phyloP scores from a whole-genome alignment of 208 protist species.

The Trypanosoma lewisi region DNA sequence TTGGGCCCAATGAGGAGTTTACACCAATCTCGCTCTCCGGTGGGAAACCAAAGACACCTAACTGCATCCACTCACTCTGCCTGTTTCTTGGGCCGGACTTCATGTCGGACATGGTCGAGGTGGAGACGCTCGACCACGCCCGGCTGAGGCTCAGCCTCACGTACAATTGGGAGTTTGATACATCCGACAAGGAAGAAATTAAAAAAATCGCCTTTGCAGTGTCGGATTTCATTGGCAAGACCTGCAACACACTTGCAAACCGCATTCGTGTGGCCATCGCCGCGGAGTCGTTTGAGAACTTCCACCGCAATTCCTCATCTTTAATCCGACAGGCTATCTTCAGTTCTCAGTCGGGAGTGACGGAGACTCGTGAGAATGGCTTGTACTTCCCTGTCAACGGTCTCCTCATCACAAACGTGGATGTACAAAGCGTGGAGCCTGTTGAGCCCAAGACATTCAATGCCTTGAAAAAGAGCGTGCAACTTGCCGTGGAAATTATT shows the following conservation, averaged over 20 bases:
- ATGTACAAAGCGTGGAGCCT: conserved; percentile 93
- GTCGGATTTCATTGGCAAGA: conserved; percentile 96
- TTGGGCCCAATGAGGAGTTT: conserved; percentile 84
- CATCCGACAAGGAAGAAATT: conserved; percentile 23
- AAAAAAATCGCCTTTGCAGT: conserved; percentile 78
- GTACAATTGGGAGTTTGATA: conserved; percentile 97
- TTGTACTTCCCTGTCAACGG: conserved; percentile 89
- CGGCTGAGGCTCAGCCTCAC: conserved; percentile 89
- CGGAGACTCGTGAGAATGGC: conserved; percentile 31
- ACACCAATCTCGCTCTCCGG: conserved; percentile 80
- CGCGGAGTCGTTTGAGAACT: conserved; percentile 91
- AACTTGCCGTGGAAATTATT: conserved; percentile 92
- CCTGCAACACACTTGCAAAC: conserved; percentile 93
- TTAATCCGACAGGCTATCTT: conserved; percentile 95
- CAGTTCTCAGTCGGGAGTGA: conserved; percentile 30
- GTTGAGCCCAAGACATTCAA: conserved; percentile 88
- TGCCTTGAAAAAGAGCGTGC: conserved; percentile 85
- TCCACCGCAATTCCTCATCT: conserved; percentile 93
- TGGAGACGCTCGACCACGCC: conserved; percentile 96
- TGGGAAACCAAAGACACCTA: conserved; percentile 74
- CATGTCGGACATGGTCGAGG: conserved; percentile 91
- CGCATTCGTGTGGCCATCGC: conserved; percentile 92
- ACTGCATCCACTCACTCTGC: conserved; percentile 87
- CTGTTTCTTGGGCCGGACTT: conserved; percentile 95
- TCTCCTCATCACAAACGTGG: conserved; percentile 92